Conservation (phyloP, 2,329 filamentous ascomycete species). For the Aureobasidium sp. region DNA sequence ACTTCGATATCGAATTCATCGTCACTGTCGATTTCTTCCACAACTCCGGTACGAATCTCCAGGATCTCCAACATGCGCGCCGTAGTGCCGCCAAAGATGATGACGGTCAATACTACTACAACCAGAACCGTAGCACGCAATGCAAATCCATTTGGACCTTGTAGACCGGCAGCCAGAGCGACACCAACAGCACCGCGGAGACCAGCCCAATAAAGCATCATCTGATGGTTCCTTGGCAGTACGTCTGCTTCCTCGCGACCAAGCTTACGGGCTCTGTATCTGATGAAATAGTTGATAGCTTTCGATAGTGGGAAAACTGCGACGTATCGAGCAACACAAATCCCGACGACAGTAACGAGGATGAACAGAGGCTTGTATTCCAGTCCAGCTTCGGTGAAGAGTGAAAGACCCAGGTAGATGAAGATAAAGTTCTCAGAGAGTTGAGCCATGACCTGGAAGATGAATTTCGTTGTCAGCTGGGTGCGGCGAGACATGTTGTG, state of each 20-base stretch:
- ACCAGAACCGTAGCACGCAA: conserved; percentile 93
- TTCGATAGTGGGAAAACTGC: conserved; percentile 89
- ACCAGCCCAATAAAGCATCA: conserved; percentile 99
- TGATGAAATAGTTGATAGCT: conserved; percentile 86
- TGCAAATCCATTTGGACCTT: conserved; percentile 63
- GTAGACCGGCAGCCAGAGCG: conserved; percentile 80
- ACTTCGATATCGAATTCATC: conserved; percentile 96
- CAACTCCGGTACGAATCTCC: conserved; percentile 90
- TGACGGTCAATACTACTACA: conserved; percentile 93
- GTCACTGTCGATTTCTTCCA: conserved; percentile 94
- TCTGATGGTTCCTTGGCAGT: conserved; percentile 88
- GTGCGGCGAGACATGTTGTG: conserved; percentile 99
- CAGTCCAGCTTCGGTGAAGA: conserved; percentile 84
- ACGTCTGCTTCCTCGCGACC: conserved; percentile 77
- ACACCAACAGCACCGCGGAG: conserved; percentile 93
- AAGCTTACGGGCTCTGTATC: conserved; percentile 71
- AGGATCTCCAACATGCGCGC: conserved; percentile 96
- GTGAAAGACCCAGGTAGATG: conserved; percentile 90
- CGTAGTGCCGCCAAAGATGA: conserved; percentile 96
- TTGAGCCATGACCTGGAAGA: conserved; percentile 91
- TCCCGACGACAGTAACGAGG: conserved; percentile 82
- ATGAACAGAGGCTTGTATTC: conserved; percentile 94
- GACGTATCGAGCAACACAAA: conserved; percentile 85
- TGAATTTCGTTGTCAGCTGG: conserved; percentile 94
- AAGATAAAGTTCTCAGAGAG: conserved; percentile 99